Base-by-base conservation (phyloP, 2,329 filamentous ascomycete species). In the Dactylonectria estremocensis region DNA sequence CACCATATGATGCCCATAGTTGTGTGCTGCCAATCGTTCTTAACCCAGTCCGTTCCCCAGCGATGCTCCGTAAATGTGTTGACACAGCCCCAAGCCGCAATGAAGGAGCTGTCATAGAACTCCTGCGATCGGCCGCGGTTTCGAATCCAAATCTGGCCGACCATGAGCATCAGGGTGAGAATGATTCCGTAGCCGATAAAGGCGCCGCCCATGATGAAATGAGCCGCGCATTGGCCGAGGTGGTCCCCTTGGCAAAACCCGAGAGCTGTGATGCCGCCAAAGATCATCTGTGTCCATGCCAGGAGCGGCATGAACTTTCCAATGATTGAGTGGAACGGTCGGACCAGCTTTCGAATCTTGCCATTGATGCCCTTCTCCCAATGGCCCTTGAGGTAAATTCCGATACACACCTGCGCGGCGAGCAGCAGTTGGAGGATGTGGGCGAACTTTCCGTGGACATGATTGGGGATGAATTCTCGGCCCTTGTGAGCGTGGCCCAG, bases 1-100 rank as follows among this genome's bases (percentile, higher is more conserved):
- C 95, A 99, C 96, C 96, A 99, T 58, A 99, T 91, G 69, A 99
- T 90, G n/a, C 96, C 96, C 95, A 99, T 98, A n/a, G 93, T 94
- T 0, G 96, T 99, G 81, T 99, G 96, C 80, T 99, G 95, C 83
- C 97, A 90, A 80, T 99, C 96, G 77, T 98, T 98, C 81, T 89
- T 90, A 59, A 93, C 94, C 96, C 96, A 99, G 0, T 89, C 88
- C 1, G 87, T 87, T 61, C 96, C 96, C 96, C 96, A 99, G 59
- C 93, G 90, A 79, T 99, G 96, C 81, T 98, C 96, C 18, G 96
- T 99, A 75, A 99, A 98, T 9, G 96, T 98, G 81, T 98, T 99
- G 82, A 99, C 92, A 78, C 94, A 97, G 37, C 95, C 96, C 96
- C 96, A 99, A 1, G 92, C 91, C 1, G 95, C 93, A 77, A 99